Evolutionary conservation across 495 filamentous ascomycete species (phyloP).

Genomic region (Acidiella bohemica): DNA sequence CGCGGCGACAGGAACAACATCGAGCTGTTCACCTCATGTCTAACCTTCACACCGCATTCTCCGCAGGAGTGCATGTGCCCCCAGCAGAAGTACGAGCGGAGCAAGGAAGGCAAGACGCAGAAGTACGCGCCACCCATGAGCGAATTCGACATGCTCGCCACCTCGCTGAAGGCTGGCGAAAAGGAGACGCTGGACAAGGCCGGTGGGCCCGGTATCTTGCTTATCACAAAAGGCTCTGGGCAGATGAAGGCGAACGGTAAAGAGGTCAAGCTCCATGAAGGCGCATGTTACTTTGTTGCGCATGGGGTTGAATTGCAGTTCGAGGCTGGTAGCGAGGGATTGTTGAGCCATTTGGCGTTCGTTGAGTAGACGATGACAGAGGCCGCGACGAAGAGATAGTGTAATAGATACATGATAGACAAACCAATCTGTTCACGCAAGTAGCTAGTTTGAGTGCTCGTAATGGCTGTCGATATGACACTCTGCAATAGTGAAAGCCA

Average conservation of each 20-base stretch:
- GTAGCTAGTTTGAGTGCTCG: too few relatives aligned
- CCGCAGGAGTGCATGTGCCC: conserved; percentile 40
- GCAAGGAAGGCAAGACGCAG: conserved; percentile 44
- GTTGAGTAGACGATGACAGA: conserved; percentile 29
- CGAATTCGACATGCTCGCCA: conserved; percentile 31
- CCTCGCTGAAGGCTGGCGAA: conserved; percentile 32
- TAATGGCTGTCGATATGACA: too few relatives aligned
- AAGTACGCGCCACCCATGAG: conserved; percentile 55
- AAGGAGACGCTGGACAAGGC: conserved; percentile 43
- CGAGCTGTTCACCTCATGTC: conserved; percentile 45
- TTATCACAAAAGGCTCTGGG: conserved; percentile 50
- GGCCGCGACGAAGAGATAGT: too few relatives aligned
- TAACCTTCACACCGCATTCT: conserved; percentile 50
- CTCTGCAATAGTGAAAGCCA: too few relatives aligned
- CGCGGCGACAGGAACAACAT: conserved; percentile 45
- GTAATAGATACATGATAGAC: too few relatives aligned
- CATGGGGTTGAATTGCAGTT: conserved; percentile 42
- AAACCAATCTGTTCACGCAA: too few relatives aligned
- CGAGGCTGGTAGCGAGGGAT: conserved; percentile 31
- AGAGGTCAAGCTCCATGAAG: conserved; percentile 44
- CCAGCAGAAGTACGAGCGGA: conserved; percentile 36
- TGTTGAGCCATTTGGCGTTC: conserved; percentile 46
- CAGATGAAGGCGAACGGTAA: conserved; percentile 42
- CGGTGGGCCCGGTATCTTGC: conserved; percentile 50
- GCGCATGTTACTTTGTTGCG: conserved; percentile 57